Percentiles rank a stretch among this genome's conserved stretches.
Evolutionary conservation across 2,329 filamentous ascomycete genomes (phyloP).

Genomic region (Cladosporium phlei): DNA sequence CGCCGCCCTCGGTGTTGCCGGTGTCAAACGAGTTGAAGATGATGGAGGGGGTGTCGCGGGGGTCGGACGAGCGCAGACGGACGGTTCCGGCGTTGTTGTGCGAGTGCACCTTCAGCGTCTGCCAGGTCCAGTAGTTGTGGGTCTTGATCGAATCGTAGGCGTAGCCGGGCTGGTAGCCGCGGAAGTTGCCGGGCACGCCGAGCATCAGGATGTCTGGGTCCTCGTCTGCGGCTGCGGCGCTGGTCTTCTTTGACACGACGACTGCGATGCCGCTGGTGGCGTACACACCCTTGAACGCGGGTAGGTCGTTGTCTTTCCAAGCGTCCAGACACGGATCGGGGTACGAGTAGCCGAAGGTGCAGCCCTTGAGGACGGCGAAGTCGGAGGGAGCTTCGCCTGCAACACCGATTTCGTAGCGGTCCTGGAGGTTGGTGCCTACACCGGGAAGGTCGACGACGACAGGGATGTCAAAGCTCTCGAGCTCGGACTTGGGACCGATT

Average conservation of each 20-base stretch:
- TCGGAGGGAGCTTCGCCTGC: conserved; percentile 40
- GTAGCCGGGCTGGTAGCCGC: conserved; percentile 53
- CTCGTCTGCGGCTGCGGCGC: conserved; percentile 38
- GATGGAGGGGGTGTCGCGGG: conserved; percentile 59
- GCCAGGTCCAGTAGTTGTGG: conserved; percentile 45
- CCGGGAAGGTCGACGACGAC: conserved; percentile 54
- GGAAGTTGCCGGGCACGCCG: conserved; percentile 52
- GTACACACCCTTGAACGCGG: conserved; percentile 39
- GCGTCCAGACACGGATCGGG: conserved; percentile 39
- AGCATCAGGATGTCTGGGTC: conserved; percentile 53
- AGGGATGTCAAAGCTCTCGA: conserved; percentile 51
- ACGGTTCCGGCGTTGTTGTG: conserved; percentile 60
- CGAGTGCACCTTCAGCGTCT: conserved; percentile 58
- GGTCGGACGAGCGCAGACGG: conserved; percentile 55
- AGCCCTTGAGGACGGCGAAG: conserved; percentile 35
- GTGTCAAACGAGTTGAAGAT: conserved; percentile 55
- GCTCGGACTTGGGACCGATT: conserved; percentile 53
- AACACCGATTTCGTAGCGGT: conserved; percentile 54
- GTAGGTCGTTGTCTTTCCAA: conserved; percentile 26
- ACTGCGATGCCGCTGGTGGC: conserved; percentile 49
- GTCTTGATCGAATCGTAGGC: conserved; percentile 41
- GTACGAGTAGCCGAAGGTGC: conserved; percentile 32
- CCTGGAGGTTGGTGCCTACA: conserved; percentile 56
- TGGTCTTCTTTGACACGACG: conserved; percentile 32
- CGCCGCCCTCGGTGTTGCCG: conserved; percentile 37